Evolutionary conservation across 495 filamentous ascomycete species (phyloP).

Genomic region (Neurospora discreta): DNA sequence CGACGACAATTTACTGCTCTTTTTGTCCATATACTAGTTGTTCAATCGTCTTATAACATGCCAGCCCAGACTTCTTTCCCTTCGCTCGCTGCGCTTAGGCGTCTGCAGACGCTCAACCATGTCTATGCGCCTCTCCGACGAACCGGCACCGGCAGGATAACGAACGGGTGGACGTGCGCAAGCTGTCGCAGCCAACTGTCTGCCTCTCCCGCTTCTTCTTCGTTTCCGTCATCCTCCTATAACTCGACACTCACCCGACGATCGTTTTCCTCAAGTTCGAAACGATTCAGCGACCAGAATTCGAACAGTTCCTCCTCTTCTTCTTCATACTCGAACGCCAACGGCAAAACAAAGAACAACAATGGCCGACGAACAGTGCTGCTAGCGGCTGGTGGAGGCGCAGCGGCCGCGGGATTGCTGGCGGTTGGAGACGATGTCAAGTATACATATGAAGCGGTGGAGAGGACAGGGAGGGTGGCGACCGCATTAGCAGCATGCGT

Average conservation of each 20-base stretch:
- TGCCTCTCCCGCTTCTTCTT: neutral
- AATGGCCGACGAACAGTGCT: slow-evolving; percentile 12
- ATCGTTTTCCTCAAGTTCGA: slow-evolving; percentile 1
- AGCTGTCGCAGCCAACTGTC: slow-evolving; percentile 29
- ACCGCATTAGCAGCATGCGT: slow-evolving; percentile 67
- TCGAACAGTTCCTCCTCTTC: slow-evolving; percentile 16
- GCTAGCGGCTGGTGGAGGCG: slow-evolving; percentile 31
- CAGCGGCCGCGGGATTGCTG: slow-evolving; percentile 47
- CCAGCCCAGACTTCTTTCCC: neutral
- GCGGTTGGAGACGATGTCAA: slow-evolving; percentile 61
- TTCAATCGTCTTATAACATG: neutral
- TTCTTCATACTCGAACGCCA: neutral
- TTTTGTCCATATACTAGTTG: neutral
- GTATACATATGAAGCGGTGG: slow-evolving; percentile 59
- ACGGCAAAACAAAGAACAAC: neutral
- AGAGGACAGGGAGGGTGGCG: slow-evolving; percentile 73
- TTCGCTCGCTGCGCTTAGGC: neutral
- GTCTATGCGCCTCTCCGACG: slow-evolving; percentile 11
- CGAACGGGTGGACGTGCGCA: slow-evolving; percentile 27
- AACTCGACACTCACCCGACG: slow-evolving; percentile 14
- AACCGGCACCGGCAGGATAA: slow-evolving; percentile 8
- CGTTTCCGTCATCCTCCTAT: neutral
- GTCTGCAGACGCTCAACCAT: slow-evolving; percentile 3
- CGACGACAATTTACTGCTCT: neutral
- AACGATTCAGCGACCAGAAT: slow-evolving; percentile 1